These are phyloP conservation scores for Melanopsichium pennsylvanicum DNA, from an alignment of 1,284 basidiomycete genomes.

Conservation along the genomic window DNA sequence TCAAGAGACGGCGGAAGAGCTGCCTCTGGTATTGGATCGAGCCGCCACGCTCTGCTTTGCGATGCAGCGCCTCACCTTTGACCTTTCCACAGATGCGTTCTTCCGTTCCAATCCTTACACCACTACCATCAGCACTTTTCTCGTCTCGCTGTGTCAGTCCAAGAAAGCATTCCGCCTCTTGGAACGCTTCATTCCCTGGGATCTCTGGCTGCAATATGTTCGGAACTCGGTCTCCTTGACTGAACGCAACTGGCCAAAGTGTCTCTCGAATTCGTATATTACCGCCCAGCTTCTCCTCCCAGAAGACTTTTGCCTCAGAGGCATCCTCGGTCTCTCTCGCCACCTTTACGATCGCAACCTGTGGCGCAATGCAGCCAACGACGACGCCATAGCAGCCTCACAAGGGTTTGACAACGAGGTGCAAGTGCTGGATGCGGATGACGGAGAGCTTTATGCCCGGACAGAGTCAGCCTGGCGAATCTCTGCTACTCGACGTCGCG, in stretches of 20 bases:
- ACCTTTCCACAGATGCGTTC: constrained; percentile 5
- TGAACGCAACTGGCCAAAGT: constrained; percentile 31
- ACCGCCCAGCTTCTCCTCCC: constrained; percentile 75
- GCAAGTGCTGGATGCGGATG: constrained; percentile 46
- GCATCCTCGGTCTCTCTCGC: constrained; percentile 71
- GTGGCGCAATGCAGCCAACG: constrained; percentile 19
- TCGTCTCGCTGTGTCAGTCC: constrained; percentile 71
- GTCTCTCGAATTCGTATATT: constrained; percentile 59
- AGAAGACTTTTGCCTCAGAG: constrained; percentile 94
- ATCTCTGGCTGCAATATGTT: constrained; percentile 69
- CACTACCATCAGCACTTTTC: constrained; percentile 83
- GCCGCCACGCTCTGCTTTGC: constrained; percentile 81
- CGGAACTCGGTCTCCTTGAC: constrained; percentile 10
- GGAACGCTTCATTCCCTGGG: constrained; percentile 81
- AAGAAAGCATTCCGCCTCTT: constrained; percentile 38
- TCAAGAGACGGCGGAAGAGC: constrained; percentile 53
- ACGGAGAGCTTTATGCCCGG: constrained; percentile 39
- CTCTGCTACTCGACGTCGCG: constrained; percentile 78
- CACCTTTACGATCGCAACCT: constrained; percentile 37
- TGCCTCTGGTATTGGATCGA: constrained; percentile 74
- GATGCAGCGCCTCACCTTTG: constrained; percentile 77
- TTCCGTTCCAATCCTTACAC: constrained; percentile 77
- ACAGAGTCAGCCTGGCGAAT: constrained; percentile 65
- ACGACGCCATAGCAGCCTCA: constrained; percentile 5
- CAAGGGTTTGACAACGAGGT: constrained; percentile 66